Percentiles rank a stretch among this genome's conserved stretches.
phyloP scores from a whole-genome alignment of 108 stramenopile species.

The Pinguiococcus pyrenoidosus region DNA sequence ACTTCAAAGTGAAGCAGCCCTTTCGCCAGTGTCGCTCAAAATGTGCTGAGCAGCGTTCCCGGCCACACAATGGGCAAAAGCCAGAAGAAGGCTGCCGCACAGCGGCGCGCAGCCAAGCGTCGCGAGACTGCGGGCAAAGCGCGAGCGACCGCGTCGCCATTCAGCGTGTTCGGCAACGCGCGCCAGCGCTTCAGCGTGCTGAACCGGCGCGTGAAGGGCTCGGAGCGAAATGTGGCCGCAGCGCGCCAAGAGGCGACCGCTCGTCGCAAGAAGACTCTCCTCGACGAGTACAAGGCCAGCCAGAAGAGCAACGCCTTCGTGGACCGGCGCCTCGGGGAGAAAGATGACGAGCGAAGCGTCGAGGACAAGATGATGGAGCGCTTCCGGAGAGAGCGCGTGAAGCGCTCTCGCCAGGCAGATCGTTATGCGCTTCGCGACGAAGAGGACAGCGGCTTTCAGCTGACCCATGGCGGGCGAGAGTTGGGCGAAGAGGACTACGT shows the following conservation, averaged over 20 bases:
- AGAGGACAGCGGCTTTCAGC: background rate
- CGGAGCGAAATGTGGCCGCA: conserved; percentile 34
- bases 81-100: no score
- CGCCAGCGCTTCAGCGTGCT: conserved; percentile 18
- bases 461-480: conserved; percentile 55
- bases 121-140: background rate
- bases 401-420: conserved; percentile 14
- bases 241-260: conserved; percentile 30
- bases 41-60: no score
- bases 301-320: conserved; percentile 29
- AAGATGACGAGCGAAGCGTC: conserved; percentile 15
- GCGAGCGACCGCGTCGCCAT: conserved; percentile 56
- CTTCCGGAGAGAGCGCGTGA: conserved; percentile 30
- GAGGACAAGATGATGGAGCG: conserved; percentile 42
- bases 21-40: no score
- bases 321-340: conserved; percentile 36
- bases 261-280: conserved; percentile 32
- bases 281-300: conserved; percentile 21
- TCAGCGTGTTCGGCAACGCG: conserved; percentile 34
- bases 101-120: no score
- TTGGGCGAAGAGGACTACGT: conserved; percentile 46
- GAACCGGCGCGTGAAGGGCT: conserved; percentile 36
- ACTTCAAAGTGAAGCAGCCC: no score
- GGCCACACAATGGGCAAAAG: no score
- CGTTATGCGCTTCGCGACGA: conserved; percentile 30